A percentile compares a stretch with the other conserved stretches of the same genome.
These are phyloP conservation scores for Paracamarosporium sp. DNA, from an alignment of 2,329 filamentous ascomycete genomes.

Conservation along the genomic window DNA sequence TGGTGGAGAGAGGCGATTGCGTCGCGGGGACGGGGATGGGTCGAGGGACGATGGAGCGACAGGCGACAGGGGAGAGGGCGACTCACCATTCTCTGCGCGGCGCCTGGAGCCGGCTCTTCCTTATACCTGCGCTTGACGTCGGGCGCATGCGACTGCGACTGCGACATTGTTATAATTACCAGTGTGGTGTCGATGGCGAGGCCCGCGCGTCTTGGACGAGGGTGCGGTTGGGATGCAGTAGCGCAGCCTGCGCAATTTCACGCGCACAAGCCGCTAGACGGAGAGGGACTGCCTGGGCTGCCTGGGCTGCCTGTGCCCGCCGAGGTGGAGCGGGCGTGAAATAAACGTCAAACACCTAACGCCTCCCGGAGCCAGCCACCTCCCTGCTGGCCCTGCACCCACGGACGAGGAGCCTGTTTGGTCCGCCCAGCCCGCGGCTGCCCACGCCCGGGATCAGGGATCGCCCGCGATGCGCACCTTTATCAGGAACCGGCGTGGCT, in stretches of 20 bases:
- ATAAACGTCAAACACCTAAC: constrained; percentile 49
- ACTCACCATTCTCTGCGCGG: constrained; percentile 52
- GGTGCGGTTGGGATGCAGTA: constrained; percentile 41
- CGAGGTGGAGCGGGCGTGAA: constrained; percentile 43
- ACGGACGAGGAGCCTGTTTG: constrained; percentile 37
- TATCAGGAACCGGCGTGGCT: too few relatives aligned
- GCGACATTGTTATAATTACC: constrained; percentile 50
- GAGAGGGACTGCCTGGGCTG: constrained; percentile 3
- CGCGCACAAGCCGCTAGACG: constrained; percentile 11
- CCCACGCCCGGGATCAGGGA: constrained; percentile 34
- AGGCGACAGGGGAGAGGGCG: constrained; percentile 28
- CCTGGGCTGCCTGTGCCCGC: constrained; percentile 23
- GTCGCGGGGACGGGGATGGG: constrained; percentile 14
- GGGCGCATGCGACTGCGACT: constrained; percentile 49
- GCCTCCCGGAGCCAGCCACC: constrained; percentile 37
- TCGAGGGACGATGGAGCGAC: constrained; percentile 28
- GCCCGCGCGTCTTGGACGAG: constrained; percentile 38
- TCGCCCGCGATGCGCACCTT: constrained; percentile 3
- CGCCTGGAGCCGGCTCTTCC: constrained; percentile 53
- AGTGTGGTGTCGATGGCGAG: constrained; percentile 34
- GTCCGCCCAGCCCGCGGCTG: constrained; percentile 29
- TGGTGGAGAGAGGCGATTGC: constrained; percentile 15
- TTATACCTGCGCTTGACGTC: constrained; percentile 53
- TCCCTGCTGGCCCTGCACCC: constrained; percentile 36
- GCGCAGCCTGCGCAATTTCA: constrained; percentile 48